phyloP scores from a whole-genome alignment of 768 basidiomycete species.

The Auriculariales sp. region DNA sequence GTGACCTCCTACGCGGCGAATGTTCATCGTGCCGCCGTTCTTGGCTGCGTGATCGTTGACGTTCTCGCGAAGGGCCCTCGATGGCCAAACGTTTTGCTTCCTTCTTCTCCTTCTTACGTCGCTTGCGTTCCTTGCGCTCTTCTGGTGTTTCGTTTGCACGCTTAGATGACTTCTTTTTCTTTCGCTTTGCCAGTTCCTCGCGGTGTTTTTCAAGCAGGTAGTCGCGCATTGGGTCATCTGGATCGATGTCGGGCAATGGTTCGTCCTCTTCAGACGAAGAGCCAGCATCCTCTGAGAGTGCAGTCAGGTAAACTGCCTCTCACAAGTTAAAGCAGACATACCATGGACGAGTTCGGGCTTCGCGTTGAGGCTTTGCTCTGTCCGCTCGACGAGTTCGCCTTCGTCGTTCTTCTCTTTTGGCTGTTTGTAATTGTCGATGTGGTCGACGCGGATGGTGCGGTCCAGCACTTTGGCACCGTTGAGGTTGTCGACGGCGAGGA shows the following conservation, averaged over 20 bases:
- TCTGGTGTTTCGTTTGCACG: conserved; percentile 54
- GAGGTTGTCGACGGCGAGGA: conserved; percentile 96
- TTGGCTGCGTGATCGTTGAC: no score
- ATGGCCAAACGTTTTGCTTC: no score
- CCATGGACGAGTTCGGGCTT: conserved; percentile 58
- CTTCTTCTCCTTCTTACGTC: conserved; percentile 57
- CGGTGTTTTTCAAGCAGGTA: conserved; percentile 66
- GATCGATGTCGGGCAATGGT: conserved; percentile 63
- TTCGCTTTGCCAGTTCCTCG: conserved; percentile 51
- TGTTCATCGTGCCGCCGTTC: no score
- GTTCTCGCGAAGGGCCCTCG: no score
- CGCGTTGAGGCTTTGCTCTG: conserved; percentile 80
- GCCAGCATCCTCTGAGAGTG: conserved; percentile 33
- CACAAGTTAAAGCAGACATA: conserved; percentile 16
- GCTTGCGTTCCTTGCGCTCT: conserved; percentile 63
- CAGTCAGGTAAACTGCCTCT: conserved; percentile 1
- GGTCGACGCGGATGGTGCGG: conserved; percentile 79
- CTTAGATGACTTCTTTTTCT: conserved; percentile 57
- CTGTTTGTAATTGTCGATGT: conserved; percentile 87
- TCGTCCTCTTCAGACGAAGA: conserved; percentile 38
- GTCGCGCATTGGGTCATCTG: conserved; percentile 96
- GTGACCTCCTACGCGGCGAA: no score
- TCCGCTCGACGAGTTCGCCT: conserved; percentile 75
- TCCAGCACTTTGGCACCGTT: conserved; percentile 86
- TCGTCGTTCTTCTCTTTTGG: conserved; percentile 58